Percentiles rank a stretch among this genome's conserved stretches.
Evolutionary conservation across 208 protist species (phyloP).

Genomic region (Crithidia brevicula): DNA sequence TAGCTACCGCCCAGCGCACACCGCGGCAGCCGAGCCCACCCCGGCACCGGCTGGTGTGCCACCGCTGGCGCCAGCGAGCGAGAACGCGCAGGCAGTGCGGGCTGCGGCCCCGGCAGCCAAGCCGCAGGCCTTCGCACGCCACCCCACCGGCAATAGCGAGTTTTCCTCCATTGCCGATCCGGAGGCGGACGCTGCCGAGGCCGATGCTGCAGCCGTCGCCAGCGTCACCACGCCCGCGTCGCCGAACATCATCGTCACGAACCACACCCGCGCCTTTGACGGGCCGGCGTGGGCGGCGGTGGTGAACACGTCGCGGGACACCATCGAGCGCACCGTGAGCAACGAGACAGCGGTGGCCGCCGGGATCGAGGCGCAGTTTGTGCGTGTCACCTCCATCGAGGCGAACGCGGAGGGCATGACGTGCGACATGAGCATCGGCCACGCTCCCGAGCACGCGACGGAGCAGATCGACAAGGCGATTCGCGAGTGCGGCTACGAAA

Average conservation of each 20-base stretch:
- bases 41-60: neutral
- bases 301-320: constrained; percentile 35
- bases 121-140: constrained; percentile 18
- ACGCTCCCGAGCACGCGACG: constrained; percentile 18
- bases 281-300: constrained; percentile 42
- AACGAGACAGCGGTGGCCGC: constrained; percentile 46
- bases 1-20: constrained; percentile 7
- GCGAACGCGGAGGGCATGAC: constrained; percentile 29
- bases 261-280: constrained; percentile 29
- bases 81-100: neutral
- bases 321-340: constrained; percentile 50
- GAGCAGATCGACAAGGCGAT: constrained; percentile 37
- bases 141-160: constrained; percentile 21
- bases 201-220: neutral
- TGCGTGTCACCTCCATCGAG: constrained; percentile 42
- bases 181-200: constrained; percentile 4
- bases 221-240: constrained; percentile 20
- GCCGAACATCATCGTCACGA: constrained; percentile 36
- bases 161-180: constrained; percentile 31
- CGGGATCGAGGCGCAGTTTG: constrained; percentile 37
- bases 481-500: constrained; percentile 26
- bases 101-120: constrained; percentile 9
- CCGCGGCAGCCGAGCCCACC: constrained; percentile 1
- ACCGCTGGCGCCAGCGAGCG: constrained; percentile 1
- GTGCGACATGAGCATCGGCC: constrained; percentile 41